phyloP scores from a whole-genome alignment of 495 filamentous ascomycete species.

The Tuber melanosporum region DNA sequence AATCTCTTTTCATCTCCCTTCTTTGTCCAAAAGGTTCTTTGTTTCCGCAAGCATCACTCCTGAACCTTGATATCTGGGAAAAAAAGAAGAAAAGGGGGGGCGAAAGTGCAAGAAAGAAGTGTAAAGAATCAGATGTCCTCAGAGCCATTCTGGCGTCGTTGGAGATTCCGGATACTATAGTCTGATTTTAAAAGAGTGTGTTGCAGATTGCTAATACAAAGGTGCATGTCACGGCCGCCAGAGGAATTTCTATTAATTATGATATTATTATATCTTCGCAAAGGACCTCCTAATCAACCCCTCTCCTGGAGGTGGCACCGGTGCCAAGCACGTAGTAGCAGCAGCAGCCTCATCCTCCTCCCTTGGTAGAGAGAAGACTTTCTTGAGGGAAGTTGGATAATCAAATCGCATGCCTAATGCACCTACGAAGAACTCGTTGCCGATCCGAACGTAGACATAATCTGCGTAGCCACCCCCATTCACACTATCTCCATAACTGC shows the following conservation, averaged over 20 bases:
- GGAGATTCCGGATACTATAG: conserved; percentile 23
- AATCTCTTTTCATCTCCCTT: background rate
- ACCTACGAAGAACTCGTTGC: conserved; percentile 70
- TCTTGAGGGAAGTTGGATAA: conserved; percentile 61
- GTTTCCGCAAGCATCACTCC: background rate
- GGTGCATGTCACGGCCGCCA: conserved; percentile 5
- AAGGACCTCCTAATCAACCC: conserved; percentile 78
- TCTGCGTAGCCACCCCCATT: conserved; percentile 56
- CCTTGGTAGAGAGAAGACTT: conserved; percentile 58
- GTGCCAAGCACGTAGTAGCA: conserved; percentile 69
- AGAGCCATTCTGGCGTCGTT: conserved; percentile 15
- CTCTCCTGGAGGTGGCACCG: conserved; percentile 60
- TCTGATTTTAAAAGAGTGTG: background rate
- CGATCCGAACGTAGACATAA: conserved; percentile 72
- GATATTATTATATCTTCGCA: conserved; percentile 53
- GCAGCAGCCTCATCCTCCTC: conserved; percentile 80
- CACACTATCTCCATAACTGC: conserved; percentile 58
- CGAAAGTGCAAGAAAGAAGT: background rate
- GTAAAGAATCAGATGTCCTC: background rate
- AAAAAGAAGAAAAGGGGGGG: background rate
- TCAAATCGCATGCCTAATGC: conserved; percentile 68
- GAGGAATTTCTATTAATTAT: conserved; percentile 38
- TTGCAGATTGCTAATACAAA: conserved; percentile 8
- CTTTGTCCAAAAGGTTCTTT: background rate
- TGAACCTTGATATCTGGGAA: background rate